phyloP scores from a whole-genome alignment of 2,329 filamentous ascomycete genomes.

The Pyrenophora tritici-repentis region DNA sequence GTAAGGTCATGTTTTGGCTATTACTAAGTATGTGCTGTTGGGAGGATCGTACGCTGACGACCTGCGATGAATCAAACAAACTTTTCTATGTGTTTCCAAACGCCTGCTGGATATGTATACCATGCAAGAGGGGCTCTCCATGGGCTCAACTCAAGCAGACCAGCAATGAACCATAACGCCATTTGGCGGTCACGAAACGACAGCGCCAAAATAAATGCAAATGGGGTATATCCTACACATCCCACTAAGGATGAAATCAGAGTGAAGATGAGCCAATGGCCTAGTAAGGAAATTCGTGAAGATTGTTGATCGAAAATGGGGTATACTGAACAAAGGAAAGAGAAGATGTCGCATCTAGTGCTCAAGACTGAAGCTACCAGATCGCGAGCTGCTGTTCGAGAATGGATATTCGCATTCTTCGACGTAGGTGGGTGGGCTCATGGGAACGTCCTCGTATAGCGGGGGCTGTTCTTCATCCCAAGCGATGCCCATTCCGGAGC shows the following conservation, averaged over 20 bases:
- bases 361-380: slow-evolving; percentile 31
- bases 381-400: slow-evolving; percentile 30
- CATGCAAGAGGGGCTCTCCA: slow-evolving; percentile 17
- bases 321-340: slow-evolving; percentile 5
- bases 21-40: slow-evolving; percentile 8
- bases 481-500: slow-evolving; percentile 83
- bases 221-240: slow-evolving; percentile 36
- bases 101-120: slow-evolving; percentile 10
- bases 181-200: slow-evolving; percentile 8
- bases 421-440: slow-evolving; percentile 70
- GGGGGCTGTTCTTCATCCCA: slow-evolving; percentile 98
- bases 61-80: not conserved
- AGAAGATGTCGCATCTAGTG: not conserved
- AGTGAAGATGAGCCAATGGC: slow-evolving; percentile 20
- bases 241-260: slow-evolving; percentile 22
- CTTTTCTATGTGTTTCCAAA: slow-evolving; percentile 5
- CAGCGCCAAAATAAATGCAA: slow-evolving; percentile 5
- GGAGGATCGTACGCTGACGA: not conserved
- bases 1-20: slow-evolving; percentile 9
- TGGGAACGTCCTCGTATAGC: slow-evolving; percentile 90
- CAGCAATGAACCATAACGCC: slow-evolving; percentile 13
- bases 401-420: slow-evolving; percentile 34
- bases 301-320: slow-evolving; percentile 8
- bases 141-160: slow-evolving; percentile 19
- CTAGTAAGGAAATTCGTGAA: slow-evolving; percentile 30